Base-by-base conservation (phyloP, 352 stramenopile genomes). In the Elongisporangium undulatum region DNA sequence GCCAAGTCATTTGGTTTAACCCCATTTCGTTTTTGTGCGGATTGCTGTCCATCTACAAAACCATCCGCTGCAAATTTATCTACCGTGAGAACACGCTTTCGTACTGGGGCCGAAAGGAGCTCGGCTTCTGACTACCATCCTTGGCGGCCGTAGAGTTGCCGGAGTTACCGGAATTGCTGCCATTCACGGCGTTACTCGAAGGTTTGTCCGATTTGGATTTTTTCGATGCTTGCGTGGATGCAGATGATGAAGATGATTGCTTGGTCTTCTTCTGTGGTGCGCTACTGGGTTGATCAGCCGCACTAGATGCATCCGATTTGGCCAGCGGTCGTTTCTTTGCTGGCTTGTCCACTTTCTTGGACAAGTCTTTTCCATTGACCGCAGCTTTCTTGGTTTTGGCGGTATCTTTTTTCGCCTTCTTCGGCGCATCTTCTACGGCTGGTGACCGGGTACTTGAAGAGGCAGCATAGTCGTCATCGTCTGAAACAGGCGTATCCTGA, bases 11-110 rank as follows among this genome's bases (percentile, higher is more conserved):
- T 41, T 41, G 4, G 29, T 9, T 41, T 41, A 41, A 41, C 29
- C 24, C 24, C 29, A 13, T 41, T 41, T 41, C 29, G 29, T 41
- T 41, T 41, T 41, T 15, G 4, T n/a, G 9, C 5, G 29, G 13
- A 15, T 15, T 41, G 29, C 29, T 41, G 24, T 34, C 24, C 24
- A 34, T 41, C 29, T 41, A 41, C 29, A 41, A 41, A 41, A 41
- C 29, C 29, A 41, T 41, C 5, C 29, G 29, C 29, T 41, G 29
- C 29, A 41, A 34, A 41, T 41, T 41, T 41, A 41, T 15, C 39
- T 85, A 86, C 49, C 69, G 76, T 20, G 75, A 79, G 52, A 88
- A 91, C 3, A 89, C 71, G 55, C 66, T 89, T 61, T 91, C 82
- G 56, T 88, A 83, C 38, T 85, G 79, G 51, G 77, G 79, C 21